Conservation (phyloP, 148 eudicot genomes). For the Rheum nobile region DNA sequence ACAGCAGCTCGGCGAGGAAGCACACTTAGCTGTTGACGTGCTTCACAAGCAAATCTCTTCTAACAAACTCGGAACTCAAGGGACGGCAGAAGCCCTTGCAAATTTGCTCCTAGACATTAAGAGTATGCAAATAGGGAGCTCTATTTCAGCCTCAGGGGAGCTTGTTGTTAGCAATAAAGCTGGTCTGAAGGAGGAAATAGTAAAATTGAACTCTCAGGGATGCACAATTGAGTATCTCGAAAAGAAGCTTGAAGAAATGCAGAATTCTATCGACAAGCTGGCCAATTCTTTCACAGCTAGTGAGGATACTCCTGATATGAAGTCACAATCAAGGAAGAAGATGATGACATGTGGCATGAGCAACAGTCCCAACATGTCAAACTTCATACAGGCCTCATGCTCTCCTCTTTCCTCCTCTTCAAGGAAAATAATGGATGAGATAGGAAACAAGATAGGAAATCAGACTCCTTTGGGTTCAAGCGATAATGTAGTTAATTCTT, state of each 20-base stretch:
- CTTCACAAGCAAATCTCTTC: conserved; percentile 81
- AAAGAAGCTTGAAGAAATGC: conserved; percentile 84
- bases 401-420: conserved; percentile 54
- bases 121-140: conserved; percentile 37
- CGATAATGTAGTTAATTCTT: conserved; percentile 22
- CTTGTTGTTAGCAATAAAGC: conserved; percentile 41
- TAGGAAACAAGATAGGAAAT: conserved; percentile 51
- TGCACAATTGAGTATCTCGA: conserved; percentile 53
- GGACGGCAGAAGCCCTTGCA: conserved; percentile 61
- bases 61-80: conserved; percentile 58
- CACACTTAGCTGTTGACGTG: conserved; percentile 70
- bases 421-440: conserved; percentile 44
- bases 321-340: conserved; percentile 50
- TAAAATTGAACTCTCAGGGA: conserved; percentile 55
- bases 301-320: conserved; percentile 46
- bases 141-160: conserved; percentile 28
- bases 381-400: conserved; percentile 72
- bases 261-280: conserved; percentile 61
- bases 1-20: conserved; percentile 89
- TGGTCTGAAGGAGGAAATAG: conserved; percentile 69
- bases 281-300: conserved; percentile 35
- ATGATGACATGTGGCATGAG: conserved; percentile 36
- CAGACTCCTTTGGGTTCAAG: conserved; percentile 12
- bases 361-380: conserved; percentile 53
- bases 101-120: conserved; percentile 72